Evolutionary conservation across 73 alveolate species (phyloP), one percentile per base, ranked within the genome.

Genomic region (Paramecium octaurelia): DNA sequence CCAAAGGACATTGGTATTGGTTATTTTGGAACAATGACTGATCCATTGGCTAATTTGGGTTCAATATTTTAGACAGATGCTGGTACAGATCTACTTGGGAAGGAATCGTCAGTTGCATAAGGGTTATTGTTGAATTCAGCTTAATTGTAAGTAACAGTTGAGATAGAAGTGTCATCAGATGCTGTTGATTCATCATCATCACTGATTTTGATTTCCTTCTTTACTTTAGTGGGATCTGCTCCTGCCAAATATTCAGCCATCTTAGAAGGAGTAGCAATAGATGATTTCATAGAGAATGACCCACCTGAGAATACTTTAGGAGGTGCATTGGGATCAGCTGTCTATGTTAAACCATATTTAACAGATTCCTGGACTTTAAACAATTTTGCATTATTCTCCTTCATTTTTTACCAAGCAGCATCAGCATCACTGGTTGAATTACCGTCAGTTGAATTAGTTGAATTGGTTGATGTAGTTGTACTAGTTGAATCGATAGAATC

Each of bases 191-290:
- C 50, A 6, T 21, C 84, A 68, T 34, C 46, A 31, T 68, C 40
- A 1, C 29, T 31, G 9, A 68, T 68, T 34, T 68, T 31, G 29
- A 68, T 68, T 0, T 68, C 84, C 27, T 31, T 34, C 9, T 27
- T 34, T 9, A 20, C 6, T 34, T 68, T 68, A 16, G 84, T 68
- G 5, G 46, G 40, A 68, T 68, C 84, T 68, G 46, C 24, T 12
- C 84, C 84, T 68, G 50, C 84, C 23, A 68, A 21, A 68, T 68
- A 68, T 31, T 27, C 84, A 68, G 84, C 88, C 68, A 75, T 75
- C 16, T 75, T 75, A 36, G 88, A 36, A 34, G 88, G 88, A 36
- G 88, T 75, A 16, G 88, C 88, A 14, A 31, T 35, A 40, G 88
- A 29, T 3, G 88, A 34, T 75, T 34, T 75, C 88, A 75, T 75